These are phyloP conservation scores for Botrytis fabae DNA, from an alignment of 2,329 filamentous ascomycete genomes.

Conservation along the genomic window DNA sequence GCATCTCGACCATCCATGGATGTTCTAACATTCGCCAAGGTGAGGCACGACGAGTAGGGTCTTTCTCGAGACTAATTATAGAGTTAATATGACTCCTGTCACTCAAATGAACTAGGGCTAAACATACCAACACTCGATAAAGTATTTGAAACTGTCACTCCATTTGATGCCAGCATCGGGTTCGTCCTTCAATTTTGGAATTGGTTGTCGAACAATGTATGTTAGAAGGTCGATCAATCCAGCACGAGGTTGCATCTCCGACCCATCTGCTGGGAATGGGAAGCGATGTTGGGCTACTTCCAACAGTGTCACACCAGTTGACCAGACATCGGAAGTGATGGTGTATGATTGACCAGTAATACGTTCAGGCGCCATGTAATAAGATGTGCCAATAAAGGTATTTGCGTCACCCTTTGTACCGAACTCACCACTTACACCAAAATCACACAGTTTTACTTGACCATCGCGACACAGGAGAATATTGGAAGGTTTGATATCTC, in stretches of 20 bases:
- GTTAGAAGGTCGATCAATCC: slow-evolving; percentile 93
- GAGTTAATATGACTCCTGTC: slow-evolving; percentile 25
- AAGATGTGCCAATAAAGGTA: slow-evolving; percentile 97
- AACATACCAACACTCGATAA: slow-evolving; percentile 97
- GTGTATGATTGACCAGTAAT: slow-evolving; percentile 98
- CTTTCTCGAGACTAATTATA: slow-evolving; percentile 79
- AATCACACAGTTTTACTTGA: slow-evolving; percentile 97
- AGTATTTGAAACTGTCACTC: slow-evolving; percentile 98
- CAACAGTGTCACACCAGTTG: slow-evolving; percentile 91
- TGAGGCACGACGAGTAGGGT: slow-evolving; percentile 79
- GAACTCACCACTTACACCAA: slow-evolving; percentile 96
- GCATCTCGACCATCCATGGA: slow-evolving; percentile 98
- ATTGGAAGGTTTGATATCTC: slow-evolving; percentile 98
- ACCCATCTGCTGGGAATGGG: slow-evolving; percentile 95
- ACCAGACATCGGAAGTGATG: slow-evolving; percentile 98
- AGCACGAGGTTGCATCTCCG: slow-evolving; percentile 89
- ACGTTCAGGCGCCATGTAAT: slow-evolving; percentile 98
- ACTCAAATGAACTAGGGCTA: slow-evolving; percentile 18
- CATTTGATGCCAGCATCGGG: slow-evolving; percentile 85
- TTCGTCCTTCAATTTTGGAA: slow-evolving; percentile 95
- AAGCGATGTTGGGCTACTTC: slow-evolving; percentile 99
- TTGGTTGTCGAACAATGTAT: slow-evolving; percentile 94
- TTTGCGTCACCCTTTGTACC: slow-evolving; percentile 98
- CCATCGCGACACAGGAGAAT: slow-evolving; percentile 90
- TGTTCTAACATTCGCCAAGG: slow-evolving; percentile 99